Base-by-base conservation (phyloP, 352 stramenopile species). In the Pythium biforme region DNA sequence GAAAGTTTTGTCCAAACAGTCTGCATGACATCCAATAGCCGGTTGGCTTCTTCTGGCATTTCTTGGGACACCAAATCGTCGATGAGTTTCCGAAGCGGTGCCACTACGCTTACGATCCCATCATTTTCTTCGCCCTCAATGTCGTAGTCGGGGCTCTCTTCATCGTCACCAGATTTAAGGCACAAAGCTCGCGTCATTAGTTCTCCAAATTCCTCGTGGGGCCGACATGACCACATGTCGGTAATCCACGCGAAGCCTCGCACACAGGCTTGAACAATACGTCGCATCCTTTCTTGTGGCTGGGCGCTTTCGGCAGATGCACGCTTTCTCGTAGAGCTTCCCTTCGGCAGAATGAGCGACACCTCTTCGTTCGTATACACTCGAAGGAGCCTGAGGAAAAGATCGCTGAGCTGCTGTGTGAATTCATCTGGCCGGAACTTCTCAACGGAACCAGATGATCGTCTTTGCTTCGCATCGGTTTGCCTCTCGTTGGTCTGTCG, bases 371-470 rank as follows among this genome's bases (percentile, higher is more conserved):
- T 59, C 34, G 53, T 59, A 27, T 58, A 62, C 7, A 33, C 17
- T 14, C 51, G 31, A 20, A 67, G 37, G 0, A 64, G 47, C 47
- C 45, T 57, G 2, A 57, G 26, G 23, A 64, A 58, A 7, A 58
- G 20, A 23, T 52, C 27, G n/a, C 57, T 25, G 14, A 66, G 41
- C 50, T 31, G 26, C 9, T 37, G 39, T 11, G 59, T 66, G 39
- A 60, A 68, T 46, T 73, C n/a, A 70, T 53, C 1, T 37, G 34
- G 29, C 33, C 66, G 23, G 67, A 66, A 34, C 61, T 41, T 9
- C 58, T 46, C 11, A 66, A 47, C 12, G 1, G 40, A 7, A 19
- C 48, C 31, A 19, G 22, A 69, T 29, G 22, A 69, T 22, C 23
- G 62, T 47, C 54, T 67, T 34, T 33, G 68, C 55, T 34, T 69